These are phyloP conservation scores for Hysterangium stoloniferum DNA, from an alignment of 768 basidiomycete species.

Conservation along the genomic window DNA sequence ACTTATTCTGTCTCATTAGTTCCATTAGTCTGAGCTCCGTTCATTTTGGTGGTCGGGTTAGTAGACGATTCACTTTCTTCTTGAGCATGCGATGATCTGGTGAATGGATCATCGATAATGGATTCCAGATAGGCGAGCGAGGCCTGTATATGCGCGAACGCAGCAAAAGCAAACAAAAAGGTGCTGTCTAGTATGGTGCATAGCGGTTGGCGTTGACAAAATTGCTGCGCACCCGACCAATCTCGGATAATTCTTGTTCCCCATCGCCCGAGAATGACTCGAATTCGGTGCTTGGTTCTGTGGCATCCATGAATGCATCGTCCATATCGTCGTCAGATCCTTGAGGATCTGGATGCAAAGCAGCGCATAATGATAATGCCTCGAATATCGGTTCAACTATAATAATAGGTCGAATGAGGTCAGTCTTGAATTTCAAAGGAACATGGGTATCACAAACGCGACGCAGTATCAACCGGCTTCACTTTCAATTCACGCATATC, in stretches of 20 bases:
- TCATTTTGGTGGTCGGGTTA: constrained; percentile 3
- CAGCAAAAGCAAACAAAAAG: constrained; percentile 20
- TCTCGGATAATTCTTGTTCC: constrained; percentile 71
- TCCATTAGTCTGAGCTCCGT: not conserved
- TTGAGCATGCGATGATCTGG: constrained; percentile 9
- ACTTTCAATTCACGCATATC: constrained; percentile 80
- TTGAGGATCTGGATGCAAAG: constrained; percentile 70
- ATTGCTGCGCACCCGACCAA: constrained; percentile 92
- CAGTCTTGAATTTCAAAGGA: not conserved
- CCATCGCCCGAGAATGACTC: constrained; percentile 53
- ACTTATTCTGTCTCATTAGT: no score
- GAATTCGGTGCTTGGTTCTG: constrained; percentile 25
- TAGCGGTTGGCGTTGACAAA: constrained; percentile 70
- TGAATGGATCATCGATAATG: constrained; percentile 58
- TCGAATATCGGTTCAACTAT: constrained; percentile 82
- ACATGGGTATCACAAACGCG: constrained; percentile 42
- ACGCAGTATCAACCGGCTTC: constrained; percentile 47
- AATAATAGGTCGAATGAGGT: constrained; percentile 1
- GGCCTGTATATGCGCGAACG: constrained; percentile 39
- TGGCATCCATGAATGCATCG: constrained; percentile 49
- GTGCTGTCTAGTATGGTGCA: constrained; percentile 71
- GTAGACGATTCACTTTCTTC: constrained; percentile 11
- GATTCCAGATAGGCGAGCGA: constrained; percentile 78
- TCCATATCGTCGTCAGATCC: constrained; percentile 31
- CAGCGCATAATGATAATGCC: constrained; percentile 76